Conservation (phyloP, 1,284 basidiomycete genomes). For the Pulchroboletus neoregius region DNA sequence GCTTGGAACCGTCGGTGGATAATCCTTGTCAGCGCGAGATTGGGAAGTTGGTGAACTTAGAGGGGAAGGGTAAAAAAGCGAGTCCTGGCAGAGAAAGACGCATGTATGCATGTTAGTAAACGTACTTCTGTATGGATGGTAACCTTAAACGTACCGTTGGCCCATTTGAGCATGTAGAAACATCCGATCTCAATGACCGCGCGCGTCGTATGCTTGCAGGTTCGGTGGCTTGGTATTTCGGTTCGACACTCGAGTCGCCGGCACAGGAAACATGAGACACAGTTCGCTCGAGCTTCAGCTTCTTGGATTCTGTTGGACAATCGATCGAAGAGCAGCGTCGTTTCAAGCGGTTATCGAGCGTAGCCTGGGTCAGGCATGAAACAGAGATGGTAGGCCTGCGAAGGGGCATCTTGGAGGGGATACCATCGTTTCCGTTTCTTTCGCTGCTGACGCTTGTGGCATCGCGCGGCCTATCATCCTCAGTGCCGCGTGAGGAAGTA, state of each 20-base stretch:
- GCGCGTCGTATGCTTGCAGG: conserved; percentile 33
- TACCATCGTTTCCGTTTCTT: background rate
- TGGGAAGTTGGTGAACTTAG: background rate
- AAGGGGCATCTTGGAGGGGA: background rate
- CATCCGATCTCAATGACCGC: conserved; percentile 24
- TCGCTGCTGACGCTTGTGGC: background rate
- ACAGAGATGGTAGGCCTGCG: background rate
- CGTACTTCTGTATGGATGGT: background rate
- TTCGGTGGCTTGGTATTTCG: conserved; percentile 20
- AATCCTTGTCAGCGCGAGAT: background rate
- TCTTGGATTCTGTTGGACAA: conserved; percentile 16
- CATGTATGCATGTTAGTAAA: conserved; percentile 5
- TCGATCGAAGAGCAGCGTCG: conserved; percentile 14
- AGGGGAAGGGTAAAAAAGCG: conserved; percentile 10
- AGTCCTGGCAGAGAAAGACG: conserved; percentile 7
- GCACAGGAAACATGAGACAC: conserved; percentile 2
- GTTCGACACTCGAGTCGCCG: background rate
- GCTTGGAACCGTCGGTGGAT: conserved; percentile 21
- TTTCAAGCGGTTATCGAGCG: conserved; percentile 12
- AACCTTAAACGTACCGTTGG: conserved; percentile 12
- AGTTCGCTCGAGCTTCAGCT: conserved; percentile 14
- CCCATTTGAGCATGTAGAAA: conserved; percentile 10
- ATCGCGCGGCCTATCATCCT: background rate
- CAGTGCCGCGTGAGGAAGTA: background rate
- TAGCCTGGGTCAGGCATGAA: background rate